Base-by-base conservation (phyloP, 805 yeast species). In the Lipomyces lipofer region DNA sequence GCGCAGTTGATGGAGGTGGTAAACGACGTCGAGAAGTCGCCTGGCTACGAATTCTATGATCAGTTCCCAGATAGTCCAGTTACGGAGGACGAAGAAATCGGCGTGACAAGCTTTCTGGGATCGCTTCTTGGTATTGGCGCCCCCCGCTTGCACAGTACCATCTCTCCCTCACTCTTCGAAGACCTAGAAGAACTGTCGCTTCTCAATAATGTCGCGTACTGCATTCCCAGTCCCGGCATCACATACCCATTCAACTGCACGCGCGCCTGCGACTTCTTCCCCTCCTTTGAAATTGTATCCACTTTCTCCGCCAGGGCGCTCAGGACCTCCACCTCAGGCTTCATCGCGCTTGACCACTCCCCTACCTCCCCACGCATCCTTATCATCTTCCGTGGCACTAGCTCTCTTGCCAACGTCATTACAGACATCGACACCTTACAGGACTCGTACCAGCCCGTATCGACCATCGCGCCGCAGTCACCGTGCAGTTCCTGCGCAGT, bases 321-420 rank as follows among this genome's bases (percentile, higher is more conserved):
- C 28, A 52, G 52, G 21, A 35, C 57, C 10, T 51, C 64, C 10
- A 58, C 63, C 44, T 36, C 65, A 7, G 65, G 65, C 5, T 63
- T 54, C 44, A 53, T 63, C 17, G 65, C 65, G 1, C 68, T 79
- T 1, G 86, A 85, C 64, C 76, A 78, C 54, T 50, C 51, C 21
- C 35, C 38, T 2, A 22, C 13, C 30, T 28, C 44, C n/a, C 29
- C 24, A n/a, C 60, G 63, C 10, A 62, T 62, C 32, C 35, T 62
- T 36, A 66, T 83, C 39, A 79, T 74, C 0, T 83, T 82, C 60
- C 75, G 89, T 69, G 94, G 94, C 4, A 80, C 89, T 0, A 70
- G 82, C 1, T 75, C 84, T 7, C 66, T 74, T 13, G 74, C 76
- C 39, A 94, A 87, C 65, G 83, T 87, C 85, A 51, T 76, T 10